These are phyloP conservation scores for Bryum argenteum DNA, from an alignment of 225 moss, liverwort and hornwort genomes.

Conservation along the genomic window DNA sequence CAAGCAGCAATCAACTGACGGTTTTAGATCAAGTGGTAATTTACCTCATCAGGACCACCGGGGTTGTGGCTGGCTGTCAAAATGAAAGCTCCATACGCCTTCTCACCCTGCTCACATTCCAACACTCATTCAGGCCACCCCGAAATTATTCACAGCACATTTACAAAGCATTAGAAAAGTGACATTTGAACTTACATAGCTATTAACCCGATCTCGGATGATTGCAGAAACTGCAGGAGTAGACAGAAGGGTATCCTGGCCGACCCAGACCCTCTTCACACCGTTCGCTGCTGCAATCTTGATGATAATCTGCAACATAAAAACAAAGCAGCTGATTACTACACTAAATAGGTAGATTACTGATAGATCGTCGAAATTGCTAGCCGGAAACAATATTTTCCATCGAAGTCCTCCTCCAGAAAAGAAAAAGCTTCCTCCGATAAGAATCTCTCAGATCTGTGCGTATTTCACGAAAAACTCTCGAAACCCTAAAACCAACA, in stretches of 20 bases:
- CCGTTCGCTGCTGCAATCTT: slow-evolving; percentile 93
- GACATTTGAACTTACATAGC: slow-evolving; percentile 58
- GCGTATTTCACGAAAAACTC: too few relatives aligned
- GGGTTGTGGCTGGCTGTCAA: slow-evolving; percentile 98
- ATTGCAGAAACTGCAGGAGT: slow-evolving; percentile 94
- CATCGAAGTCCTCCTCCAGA: slow-evolving; percentile 88
- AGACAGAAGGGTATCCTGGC: slow-evolving; percentile 84
- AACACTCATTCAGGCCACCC: not conserved
- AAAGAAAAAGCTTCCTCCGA: too few relatives aligned
- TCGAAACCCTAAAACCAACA: not conserved
- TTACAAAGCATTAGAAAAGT: too few relatives aligned
- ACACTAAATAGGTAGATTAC: too few relatives aligned
- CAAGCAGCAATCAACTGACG: not conserved
- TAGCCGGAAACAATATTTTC: too few relatives aligned
- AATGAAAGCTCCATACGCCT: slow-evolving; percentile 93
- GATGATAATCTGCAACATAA: slow-evolving; percentile 76
- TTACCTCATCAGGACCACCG: slow-evolving; percentile 90
- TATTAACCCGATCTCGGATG: slow-evolving; percentile 73
- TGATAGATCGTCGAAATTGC: too few relatives aligned
- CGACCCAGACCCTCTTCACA: slow-evolving; percentile 83
- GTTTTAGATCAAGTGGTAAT: not conserved
- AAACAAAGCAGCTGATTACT: not conserved
- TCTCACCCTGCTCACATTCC: slow-evolving; percentile 65
- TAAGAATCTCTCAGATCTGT: too few relatives aligned
- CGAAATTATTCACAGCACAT: too few relatives aligned